These are phyloP conservation scores for Clarireedia sp. DNA, from an alignment of 2,329 filamentous ascomycete species.

Conservation along the genomic window DNA sequence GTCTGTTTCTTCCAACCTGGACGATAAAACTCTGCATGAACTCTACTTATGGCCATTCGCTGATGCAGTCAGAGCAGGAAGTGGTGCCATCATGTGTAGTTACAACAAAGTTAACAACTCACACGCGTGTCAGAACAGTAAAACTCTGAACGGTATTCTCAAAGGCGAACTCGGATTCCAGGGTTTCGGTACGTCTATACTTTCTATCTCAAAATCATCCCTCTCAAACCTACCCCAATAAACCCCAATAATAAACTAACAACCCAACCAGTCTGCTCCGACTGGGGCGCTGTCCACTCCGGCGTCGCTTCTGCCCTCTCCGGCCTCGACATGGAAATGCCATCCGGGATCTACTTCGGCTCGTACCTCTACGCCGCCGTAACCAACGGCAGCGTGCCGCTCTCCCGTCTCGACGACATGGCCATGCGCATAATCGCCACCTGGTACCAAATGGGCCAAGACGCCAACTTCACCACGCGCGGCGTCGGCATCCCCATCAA, in stretches of 20 bases:
- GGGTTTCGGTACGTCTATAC: constrained; percentile 39
- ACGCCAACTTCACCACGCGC: constrained; percentile 31
- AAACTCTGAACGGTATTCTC: constrained; percentile 69
- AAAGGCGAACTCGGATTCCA: constrained; percentile 84
- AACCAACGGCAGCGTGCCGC: constrained; percentile 43
- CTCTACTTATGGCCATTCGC: constrained; percentile 82
- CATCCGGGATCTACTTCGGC: constrained; percentile 17
- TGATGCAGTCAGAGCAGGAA: constrained; percentile 66
- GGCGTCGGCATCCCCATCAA: constrained; percentile 41
- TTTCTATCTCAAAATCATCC: too few species aligned
- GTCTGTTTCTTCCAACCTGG: constrained; percentile 58
- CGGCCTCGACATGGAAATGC: constrained; percentile 60
- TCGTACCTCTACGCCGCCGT: constrained; percentile 44
- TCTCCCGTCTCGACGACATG: constrained; percentile 49
- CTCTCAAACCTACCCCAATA: too few species aligned
- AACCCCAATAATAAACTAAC: too few species aligned
- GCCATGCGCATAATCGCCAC: constrained; percentile 51
- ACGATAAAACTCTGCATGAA: constrained; percentile 68
- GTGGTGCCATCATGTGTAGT: constrained; percentile 73
- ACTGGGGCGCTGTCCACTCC: constrained; percentile 77
- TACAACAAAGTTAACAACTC: constrained; percentile 68
- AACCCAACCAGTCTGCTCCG: constrained; percentile 52
- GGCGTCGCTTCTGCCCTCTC: constrained; percentile 71
- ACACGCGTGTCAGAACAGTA: constrained; percentile 65
- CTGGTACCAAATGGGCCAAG: constrained; percentile 53